Conservation (phyloP, 257 asterid species). For the Euphrasia confusa region DNA sequence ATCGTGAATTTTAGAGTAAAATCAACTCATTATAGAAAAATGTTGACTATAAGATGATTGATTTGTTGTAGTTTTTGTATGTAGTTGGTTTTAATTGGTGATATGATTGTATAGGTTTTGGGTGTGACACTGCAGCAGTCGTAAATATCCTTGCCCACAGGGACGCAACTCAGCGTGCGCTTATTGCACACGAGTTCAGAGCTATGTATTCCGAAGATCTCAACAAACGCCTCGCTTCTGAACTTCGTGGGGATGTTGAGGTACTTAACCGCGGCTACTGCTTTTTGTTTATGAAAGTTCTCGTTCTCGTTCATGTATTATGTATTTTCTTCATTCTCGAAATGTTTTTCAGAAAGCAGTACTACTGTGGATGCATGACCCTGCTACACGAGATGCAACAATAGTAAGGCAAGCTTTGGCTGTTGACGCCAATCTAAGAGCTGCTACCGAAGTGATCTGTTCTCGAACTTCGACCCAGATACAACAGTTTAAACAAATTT, state of each 20-base stretch:
- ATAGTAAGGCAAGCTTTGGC: conserved; percentile 52
- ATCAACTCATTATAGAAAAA: background rate
- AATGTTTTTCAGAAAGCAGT: conserved; percentile 60
- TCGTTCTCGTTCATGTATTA: conserved; percentile 4
- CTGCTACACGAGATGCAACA: conserved; percentile 75
- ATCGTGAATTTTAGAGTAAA: background rate
- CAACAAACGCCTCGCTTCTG: conserved; percentile 61
- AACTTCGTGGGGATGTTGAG: conserved; percentile 77
- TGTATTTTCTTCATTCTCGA: background rate
- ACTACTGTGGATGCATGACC: conserved; percentile 85
- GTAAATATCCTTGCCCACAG: conserved; percentile 83
- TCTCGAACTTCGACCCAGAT: conserved; percentile 84
- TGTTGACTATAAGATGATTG: too few species aligned
- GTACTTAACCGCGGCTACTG: conserved; percentile 28
- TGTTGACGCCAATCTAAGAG: conserved; percentile 47
- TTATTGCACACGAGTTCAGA: conserved; percentile 77
- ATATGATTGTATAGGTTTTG: conserved; percentile 54
- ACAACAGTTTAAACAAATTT: conserved; percentile 71
- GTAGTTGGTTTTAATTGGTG: background rate
- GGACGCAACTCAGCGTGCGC: conserved; percentile 73
- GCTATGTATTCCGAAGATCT: conserved; percentile 66
- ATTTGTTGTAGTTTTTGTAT: background rate
- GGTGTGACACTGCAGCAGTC: conserved; percentile 79
- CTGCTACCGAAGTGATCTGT: conserved; percentile 89
- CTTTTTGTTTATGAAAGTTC: background rate